These are phyloP conservation scores for Ailanthus altissimus DNA, from an alignment of 345 rosid species.

Conservation along the genomic window DNA sequence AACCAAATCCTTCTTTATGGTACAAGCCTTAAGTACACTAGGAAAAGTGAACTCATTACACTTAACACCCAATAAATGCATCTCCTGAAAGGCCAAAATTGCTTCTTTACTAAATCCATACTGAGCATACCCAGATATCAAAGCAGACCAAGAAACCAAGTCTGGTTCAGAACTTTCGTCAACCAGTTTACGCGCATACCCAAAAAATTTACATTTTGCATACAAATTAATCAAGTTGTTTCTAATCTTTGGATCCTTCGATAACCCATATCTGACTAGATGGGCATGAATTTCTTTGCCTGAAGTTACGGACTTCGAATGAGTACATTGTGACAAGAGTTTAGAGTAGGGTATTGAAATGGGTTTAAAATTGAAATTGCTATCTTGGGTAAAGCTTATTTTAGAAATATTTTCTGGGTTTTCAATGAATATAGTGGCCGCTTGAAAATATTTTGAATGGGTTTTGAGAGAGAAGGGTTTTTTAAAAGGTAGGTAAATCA, in stretches of 20 bases:
- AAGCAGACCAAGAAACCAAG: constrained; percentile 64
- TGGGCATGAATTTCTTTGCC: constrained; percentile 49
- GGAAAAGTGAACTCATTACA: constrained; percentile 63
- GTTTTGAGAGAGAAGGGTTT: constrained; percentile 21
- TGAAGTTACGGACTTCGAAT: constrained; percentile 38
- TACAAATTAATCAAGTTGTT: constrained; percentile 41
- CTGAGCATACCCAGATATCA: constrained; percentile 60
- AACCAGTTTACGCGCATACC: constrained; percentile 50
- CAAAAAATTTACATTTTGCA: constrained; percentile 40
- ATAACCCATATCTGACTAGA: constrained; percentile 35
- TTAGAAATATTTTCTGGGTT: constrained; percentile 11
- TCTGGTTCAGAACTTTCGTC: constrained; percentile 60
- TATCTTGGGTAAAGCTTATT: background rate
- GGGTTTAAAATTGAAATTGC: background rate
- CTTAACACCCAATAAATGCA: constrained; percentile 52
- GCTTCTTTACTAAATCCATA: constrained; percentile 50
- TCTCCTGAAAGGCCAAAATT: constrained; percentile 36
- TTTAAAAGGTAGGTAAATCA: constrained; percentile 23
- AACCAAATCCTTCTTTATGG: constrained; percentile 36
- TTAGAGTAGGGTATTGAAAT: constrained; percentile 30
- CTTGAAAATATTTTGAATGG: constrained; percentile 19
- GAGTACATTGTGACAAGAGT: constrained; percentile 45
- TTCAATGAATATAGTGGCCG: constrained; percentile 13
- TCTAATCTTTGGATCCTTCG: constrained; percentile 32
- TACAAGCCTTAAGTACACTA: constrained; percentile 59